Evolutionary conservation across 352 stramenopile genomes (phyloP).

Genomic region (Phytopythium oedochilum): DNA sequence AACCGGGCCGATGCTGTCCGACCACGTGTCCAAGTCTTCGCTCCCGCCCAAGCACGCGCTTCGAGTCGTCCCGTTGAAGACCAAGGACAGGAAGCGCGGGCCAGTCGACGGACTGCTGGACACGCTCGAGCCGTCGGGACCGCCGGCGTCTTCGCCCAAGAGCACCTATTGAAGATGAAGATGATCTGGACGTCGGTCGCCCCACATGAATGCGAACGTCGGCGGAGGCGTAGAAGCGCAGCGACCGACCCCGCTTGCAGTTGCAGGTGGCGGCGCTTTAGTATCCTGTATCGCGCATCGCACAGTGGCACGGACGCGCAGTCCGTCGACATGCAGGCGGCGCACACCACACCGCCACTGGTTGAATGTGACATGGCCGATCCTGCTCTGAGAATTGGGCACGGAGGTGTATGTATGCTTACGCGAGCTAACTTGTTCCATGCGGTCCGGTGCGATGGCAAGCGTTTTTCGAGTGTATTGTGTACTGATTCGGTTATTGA

Average conservation of each 20-base stretch:
- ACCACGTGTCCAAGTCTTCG: not conserved
- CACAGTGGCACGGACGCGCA: too few relatives aligned
- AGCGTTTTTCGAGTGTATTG: not conserved
- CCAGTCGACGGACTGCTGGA: not conserved
- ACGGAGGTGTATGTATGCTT: not conserved
- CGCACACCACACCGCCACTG: too few relatives aligned
- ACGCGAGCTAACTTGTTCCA: not conserved
- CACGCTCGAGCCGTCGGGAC: not conserved
- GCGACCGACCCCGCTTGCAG: too few relatives aligned
- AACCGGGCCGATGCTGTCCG: not conserved
- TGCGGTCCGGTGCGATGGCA: not conserved
- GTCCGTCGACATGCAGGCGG: not conserved
- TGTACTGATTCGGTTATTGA: slow-evolving; percentile 2
- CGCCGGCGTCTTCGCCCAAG: not conserved
- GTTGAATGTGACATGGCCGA: not conserved
- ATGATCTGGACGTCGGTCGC: too few relatives aligned
- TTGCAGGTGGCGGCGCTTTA: too few relatives aligned
- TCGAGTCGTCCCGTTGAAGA: not conserved
- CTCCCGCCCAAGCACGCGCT: not conserved
- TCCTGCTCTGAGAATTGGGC: too few relatives aligned
- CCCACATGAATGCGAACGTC: too few relatives aligned
- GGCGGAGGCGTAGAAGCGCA: too few relatives aligned
- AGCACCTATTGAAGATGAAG: too few relatives aligned
- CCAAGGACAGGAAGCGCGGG: not conserved
- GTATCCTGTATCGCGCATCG: too few relatives aligned